Base-by-base conservation (phyloP, 495 filamentous ascomycete genomes). In the Elaphomyces granulatus region DNA sequence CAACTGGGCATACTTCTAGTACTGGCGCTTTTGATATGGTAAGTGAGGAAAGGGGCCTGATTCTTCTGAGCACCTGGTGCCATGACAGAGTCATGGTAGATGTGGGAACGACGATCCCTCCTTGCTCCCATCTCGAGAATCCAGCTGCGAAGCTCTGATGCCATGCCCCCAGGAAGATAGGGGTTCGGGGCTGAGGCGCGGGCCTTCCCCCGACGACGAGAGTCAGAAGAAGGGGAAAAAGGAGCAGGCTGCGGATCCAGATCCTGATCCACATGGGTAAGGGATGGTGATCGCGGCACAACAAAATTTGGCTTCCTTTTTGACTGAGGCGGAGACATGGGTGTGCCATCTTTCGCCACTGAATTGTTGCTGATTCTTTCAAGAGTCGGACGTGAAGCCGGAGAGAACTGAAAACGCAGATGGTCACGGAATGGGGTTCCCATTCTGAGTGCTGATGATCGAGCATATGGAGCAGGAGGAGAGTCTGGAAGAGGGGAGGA, bases 121-220 rank as follows among this genome's bases (percentile, higher is more conserved):
- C 56, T 63, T 1, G 55, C 43, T 14, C 59, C 62, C 44, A 53
- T 59, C 35, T 67, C 64, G 16, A 67, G 45, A 20, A 67, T 49
- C 64, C 64, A 67, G 34, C 61, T 52, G 18, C 64, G 62, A 15
- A 63, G 54, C 33, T 63, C 50, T 2, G 61, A 52, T 2, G 64
- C 64, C 61, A 67, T 63, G 12, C 64, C 64, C 8, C 59, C 64
- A 2, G 62, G 52, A 0, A 56, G 19, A 41, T 64, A 66, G 26
- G 20, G 19, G 2, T 30, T 45, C 4, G 49, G 43, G 0, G 37
- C 47, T 14, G 45, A 41, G 3, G 50, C 36, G 10, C 54, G 54
- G 2, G 42, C 32, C 19, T 55, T 43, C 6, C 62, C 61, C 10
- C 56, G 55, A 16, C 60, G 57, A 17, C 45, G 49, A 0, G 62